Evolutionary conservation across 1,284 basidiomycete genomes (phyloP).

Genomic region (Meira nashicola): DNA sequence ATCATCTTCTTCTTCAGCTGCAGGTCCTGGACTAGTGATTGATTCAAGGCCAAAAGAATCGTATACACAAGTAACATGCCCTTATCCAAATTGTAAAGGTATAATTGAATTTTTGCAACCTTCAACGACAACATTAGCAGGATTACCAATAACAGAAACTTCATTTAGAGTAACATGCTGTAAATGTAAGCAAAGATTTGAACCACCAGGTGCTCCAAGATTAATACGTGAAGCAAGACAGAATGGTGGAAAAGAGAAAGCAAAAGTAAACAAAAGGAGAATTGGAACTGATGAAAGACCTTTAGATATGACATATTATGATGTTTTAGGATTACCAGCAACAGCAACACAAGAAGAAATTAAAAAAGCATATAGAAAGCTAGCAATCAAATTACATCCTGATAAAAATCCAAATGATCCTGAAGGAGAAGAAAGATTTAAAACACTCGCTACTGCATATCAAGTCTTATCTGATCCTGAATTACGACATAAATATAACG

Average conservation of each 20-base stretch:
- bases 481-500: conserved; percentile 66
- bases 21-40: conserved; percentile 14
- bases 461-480: conserved; percentile 70
- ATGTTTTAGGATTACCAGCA: conserved; percentile 70
- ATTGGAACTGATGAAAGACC: conserved; percentile 52
- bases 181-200: conserved; percentile 43
- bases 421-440: conserved; percentile 72
- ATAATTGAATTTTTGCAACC: conserved; percentile 47
- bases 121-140: conserved; percentile 19
- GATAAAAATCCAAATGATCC: conserved; percentile 88
- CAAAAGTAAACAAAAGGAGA: conserved; percentile 29
- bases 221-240: conserved; percentile 39
- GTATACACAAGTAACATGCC: conserved; percentile 39
- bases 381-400: conserved; percentile 78
- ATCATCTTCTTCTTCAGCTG: conserved; percentile 5
- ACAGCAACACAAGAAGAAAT: conserved; percentile 76
- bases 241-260: conserved; percentile 22
- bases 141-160: conserved; percentile 31
- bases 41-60: conserved; percentile 42
- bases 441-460: conserved; percentile 60
- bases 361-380: conserved; percentile 90
- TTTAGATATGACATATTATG: conserved; percentile 51
- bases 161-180: conserved; percentile 49
- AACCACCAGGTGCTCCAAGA: conserved; percentile 44
- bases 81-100: conserved; percentile 40